These are phyloP conservation scores for Mucor irregularis DNA, from an alignment of 371 early-diverging fungal genomes.

Conservation along the genomic window DNA sequence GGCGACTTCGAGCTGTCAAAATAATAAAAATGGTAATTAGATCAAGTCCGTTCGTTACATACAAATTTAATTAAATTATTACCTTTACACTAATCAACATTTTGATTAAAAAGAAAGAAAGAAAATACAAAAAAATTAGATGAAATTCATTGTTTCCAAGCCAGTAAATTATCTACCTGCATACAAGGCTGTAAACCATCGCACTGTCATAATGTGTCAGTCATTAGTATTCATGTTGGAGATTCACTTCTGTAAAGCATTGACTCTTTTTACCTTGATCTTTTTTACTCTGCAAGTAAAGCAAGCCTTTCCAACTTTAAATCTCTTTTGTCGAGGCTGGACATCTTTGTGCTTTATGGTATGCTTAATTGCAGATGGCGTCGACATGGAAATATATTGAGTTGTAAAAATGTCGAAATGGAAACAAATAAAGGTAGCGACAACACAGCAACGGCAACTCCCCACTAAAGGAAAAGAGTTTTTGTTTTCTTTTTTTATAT, in stretches of 20 bases:
- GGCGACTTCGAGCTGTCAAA: slow-evolving; percentile 22
- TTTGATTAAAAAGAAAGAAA: no score
- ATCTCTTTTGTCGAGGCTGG: slow-evolving; percentile 31
- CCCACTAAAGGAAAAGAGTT: neutral
- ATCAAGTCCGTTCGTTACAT: no score
- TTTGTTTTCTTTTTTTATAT: no score
- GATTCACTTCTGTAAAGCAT: neutral
- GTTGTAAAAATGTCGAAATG: neutral
- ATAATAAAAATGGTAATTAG: neutral
- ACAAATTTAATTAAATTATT: no score
- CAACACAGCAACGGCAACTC: neutral
- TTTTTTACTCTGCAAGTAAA: slow-evolving; percentile 50
- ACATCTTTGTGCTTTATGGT: slow-evolving; percentile 1
- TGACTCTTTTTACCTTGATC: slow-evolving; percentile 52
- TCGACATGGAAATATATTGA: slow-evolving; percentile 11
- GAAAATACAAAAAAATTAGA: neutral
- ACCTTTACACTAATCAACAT: slow-evolving; percentile 22
- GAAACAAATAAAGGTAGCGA: neutral
- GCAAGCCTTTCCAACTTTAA: slow-evolving; percentile 49
- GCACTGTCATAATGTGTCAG: slow-evolving; percentile 26
- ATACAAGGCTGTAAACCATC: slow-evolving; percentile 57
- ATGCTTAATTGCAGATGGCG: slow-evolving; percentile 7
- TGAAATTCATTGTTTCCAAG: neutral
- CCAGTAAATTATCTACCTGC: slow-evolving; percentile 38
- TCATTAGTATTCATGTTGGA: neutral